Percentiles rank a stretch among this genome's conserved stretches.
phyloP scores from a whole-genome alignment of 2,329 filamentous ascomycete genomes.

The Fusarium hainanense region DNA sequence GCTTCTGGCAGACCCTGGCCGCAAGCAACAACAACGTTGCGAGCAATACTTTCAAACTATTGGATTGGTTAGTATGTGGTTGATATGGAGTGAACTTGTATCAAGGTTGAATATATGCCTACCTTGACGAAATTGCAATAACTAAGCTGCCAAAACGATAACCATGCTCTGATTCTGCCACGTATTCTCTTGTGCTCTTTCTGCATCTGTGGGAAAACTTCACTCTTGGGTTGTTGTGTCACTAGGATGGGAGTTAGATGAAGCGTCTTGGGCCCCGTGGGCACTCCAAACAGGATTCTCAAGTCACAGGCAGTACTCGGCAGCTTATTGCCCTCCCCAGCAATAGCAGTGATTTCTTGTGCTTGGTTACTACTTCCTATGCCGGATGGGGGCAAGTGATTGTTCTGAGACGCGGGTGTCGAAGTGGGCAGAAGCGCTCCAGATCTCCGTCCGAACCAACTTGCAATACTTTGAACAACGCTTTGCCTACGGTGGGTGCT shows the following conservation, averaged over 20 bases:
- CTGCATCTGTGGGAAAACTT: conserved; percentile 1
- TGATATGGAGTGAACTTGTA: neutral
- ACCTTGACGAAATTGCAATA: conserved; percentile 24
- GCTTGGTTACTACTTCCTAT: neutral
- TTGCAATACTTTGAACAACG: neutral
- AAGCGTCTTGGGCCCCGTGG: conserved; percentile 3
- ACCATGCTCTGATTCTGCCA: neutral
- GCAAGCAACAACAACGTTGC: conserved; percentile 9
- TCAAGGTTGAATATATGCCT: neutral
- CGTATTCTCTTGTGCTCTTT: conserved; percentile 4
- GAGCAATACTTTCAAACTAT: conserved; percentile 9
- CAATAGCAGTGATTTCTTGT: neutral
- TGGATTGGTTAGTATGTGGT: no score
- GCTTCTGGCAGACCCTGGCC: conserved; percentile 7
- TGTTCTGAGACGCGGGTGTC: neutral
- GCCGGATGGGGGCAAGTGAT: neutral
- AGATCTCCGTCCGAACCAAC: conserved; percentile 4
- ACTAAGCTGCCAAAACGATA: conserved; percentile 21
- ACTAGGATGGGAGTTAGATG: conserved; percentile 1
- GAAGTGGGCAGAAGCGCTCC: neutral
- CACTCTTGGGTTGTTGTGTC: neutral
- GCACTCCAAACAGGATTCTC: conserved; percentile 12
- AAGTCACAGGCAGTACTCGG: neutral
- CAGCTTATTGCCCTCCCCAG: neutral
- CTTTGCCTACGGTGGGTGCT: neutral